phyloP scores from a whole-genome alignment of 192 early-diverging fungal species.

The Entophlyctis luteolus region DNA sequence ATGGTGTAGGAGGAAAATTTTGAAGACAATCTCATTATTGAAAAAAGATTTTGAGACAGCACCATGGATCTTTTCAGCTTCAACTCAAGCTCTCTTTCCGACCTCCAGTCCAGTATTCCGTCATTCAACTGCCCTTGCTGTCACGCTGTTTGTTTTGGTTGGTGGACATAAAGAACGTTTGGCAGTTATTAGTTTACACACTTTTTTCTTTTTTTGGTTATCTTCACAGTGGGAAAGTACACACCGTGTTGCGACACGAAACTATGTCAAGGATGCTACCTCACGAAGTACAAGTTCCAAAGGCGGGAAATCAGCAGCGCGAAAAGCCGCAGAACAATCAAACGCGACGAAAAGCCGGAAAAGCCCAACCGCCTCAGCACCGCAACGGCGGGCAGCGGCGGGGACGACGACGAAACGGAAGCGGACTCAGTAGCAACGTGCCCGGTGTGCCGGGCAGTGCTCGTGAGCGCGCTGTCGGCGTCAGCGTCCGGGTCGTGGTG shows the following conservation, averaged over 20 bases:
- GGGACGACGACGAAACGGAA: too few species aligned
- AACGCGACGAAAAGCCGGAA: not conserved
- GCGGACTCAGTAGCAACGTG: not conserved
- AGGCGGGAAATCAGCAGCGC: not conserved
- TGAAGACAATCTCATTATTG: not conserved
- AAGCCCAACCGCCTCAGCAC: not conserved
- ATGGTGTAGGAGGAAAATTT: not conserved
- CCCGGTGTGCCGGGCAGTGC: not conserved
- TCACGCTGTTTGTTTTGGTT: slow-evolving; percentile 4
- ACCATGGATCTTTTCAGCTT: not conserved
- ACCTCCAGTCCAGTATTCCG: slow-evolving; percentile 7
- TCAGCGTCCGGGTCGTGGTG: not conserved
- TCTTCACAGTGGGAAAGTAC: slow-evolving; percentile 1
- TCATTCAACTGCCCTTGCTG: slow-evolving; percentile 16
- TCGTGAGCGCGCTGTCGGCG: not conserved
- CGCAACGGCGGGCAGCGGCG: too few species aligned
- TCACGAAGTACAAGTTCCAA: slow-evolving; percentile 1
- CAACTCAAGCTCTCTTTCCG: not conserved
- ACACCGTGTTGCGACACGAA: slow-evolving; percentile 3
- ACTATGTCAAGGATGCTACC: slow-evolving; percentile 20
- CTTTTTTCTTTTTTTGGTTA: not conserved
- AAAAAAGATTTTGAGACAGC: not conserved
- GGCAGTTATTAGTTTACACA: not conserved
- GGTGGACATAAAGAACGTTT: not conserved
- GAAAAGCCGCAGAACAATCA: not conserved